These are phyloP conservation scores for Manihot esculenta DNA, from an alignment of 441 rosid genomes.

Conservation along the genomic window DNA sequence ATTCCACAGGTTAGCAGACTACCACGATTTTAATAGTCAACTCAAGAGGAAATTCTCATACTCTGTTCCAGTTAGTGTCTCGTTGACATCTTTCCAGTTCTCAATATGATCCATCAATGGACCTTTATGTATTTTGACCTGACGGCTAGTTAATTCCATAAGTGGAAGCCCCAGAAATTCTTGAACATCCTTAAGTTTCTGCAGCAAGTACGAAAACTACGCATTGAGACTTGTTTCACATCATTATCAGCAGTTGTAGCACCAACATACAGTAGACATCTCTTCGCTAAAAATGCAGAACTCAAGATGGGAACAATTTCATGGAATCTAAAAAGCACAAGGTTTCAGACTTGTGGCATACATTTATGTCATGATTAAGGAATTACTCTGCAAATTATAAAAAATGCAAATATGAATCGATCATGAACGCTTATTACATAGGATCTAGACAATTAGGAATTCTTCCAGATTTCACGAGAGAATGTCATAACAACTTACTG, in stretches of 20 bases:
- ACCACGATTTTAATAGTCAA: conserved; percentile 45
- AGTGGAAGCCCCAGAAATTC: conserved; percentile 66
- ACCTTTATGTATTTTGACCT: conserved; percentile 87
- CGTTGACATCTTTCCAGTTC: conserved; percentile 83
- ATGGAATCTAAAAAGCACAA: neutral
- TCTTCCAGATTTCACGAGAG: neutral
- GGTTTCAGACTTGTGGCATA: neutral
- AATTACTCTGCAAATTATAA: neutral
- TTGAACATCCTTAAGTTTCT: conserved; percentile 73
- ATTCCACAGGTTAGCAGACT: conserved; percentile 22
- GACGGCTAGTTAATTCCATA: conserved; percentile 66
- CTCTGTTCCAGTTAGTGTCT: conserved; percentile 60
- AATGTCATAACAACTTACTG: conserved; percentile 42
- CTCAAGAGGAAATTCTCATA: conserved; percentile 56
- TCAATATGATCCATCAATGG: conserved; percentile 53
- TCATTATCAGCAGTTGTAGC: neutral
- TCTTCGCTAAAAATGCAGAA: neutral
- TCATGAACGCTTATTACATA: neutral
- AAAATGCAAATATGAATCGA: neutral
- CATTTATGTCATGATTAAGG: neutral
- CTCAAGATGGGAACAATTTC: neutral
- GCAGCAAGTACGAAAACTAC: conserved; percentile 31
- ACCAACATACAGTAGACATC: neutral
- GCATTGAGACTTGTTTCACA: neutral
- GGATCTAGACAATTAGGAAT: neutral